Percentiles rank a stretch among this genome's conserved stretches.
Evolutionary conservation across 257 asterid genomes (phyloP).

Genomic region (Phtheirospermum japonicum): DNA sequence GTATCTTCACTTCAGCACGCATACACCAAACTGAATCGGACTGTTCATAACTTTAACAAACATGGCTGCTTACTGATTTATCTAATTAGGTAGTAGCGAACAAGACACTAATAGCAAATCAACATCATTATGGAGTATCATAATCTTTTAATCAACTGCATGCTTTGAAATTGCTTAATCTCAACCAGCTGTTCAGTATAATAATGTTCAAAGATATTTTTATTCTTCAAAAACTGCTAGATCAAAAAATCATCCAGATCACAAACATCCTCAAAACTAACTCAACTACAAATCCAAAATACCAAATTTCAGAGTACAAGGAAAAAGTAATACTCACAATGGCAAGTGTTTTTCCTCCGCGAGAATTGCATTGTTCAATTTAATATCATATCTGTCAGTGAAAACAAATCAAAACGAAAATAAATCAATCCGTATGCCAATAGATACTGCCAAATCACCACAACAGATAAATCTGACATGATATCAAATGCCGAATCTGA

Average conservation of each 20-base stretch:
- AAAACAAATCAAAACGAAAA: background rate
- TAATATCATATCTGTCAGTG: slow-evolving; percentile 55
- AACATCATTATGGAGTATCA: background rate
- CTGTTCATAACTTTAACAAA: background rate
- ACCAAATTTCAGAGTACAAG: background rate
- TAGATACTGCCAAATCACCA: background rate
- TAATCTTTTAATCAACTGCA: background rate
- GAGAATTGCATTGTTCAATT: slow-evolving; percentile 82
- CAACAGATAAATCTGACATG: slow-evolving; percentile 8
- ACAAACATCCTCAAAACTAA: slow-evolving; percentile 10
- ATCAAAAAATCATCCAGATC: slow-evolving; percentile 14
- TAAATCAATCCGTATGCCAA: slow-evolving; percentile 15
- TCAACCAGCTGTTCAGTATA: background rate
- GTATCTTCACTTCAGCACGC: slow-evolving; percentile 11
- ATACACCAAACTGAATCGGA: background rate
- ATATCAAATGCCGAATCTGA: slow-evolving; percentile 23
- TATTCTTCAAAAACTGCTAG: slow-evolving; percentile 1
- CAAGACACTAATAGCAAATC: slow-evolving; percentile 1
- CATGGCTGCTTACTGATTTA: background rate
- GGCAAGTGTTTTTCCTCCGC: slow-evolving; percentile 96
- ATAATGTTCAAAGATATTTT: no score
- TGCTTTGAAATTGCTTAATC: slow-evolving; percentile 1
- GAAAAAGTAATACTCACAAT: slow-evolving; percentile 46
- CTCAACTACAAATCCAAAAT: slow-evolving; percentile 5
- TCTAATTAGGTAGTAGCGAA: background rate